Percentiles rank a stretch among this genome's conserved stretches.
These are phyloP conservation scores for Globisporangium abappressorium DNA, from an alignment of 352 stramenopile species.

Conservation along the genomic window DNA sequence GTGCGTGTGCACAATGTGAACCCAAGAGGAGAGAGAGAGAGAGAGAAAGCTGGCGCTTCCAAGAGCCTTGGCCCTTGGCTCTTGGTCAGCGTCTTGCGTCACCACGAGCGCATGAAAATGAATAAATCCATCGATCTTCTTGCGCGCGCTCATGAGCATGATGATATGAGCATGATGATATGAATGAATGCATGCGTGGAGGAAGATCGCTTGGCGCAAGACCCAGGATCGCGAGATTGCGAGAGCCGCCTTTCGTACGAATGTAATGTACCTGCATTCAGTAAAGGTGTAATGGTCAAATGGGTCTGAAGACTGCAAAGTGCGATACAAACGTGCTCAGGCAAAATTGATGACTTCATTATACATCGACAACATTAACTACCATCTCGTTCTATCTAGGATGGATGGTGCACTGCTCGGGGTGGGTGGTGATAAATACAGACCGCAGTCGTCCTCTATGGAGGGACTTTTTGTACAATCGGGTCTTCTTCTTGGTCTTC, in stretches of 20 bases:
- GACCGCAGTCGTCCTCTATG: slow-evolving; percentile 4
- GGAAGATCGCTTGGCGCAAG: background rate
- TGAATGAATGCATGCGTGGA: background rate
- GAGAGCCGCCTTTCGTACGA: background rate
- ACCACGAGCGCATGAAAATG: background rate
- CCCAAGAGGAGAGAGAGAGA: too few species aligned
- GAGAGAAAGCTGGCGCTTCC: too few species aligned
- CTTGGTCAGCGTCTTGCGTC: background rate
- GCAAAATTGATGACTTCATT: slow-evolving; percentile 6
- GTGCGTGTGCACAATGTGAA: too few species aligned
- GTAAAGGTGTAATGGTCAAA: background rate
- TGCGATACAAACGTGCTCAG: background rate
- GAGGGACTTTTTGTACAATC: background rate
- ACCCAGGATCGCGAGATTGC: background rate
- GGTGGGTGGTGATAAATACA: slow-evolving; percentile 13
- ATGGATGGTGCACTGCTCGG: background rate
- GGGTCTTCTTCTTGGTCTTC: slow-evolving; percentile 7
- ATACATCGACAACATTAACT: slow-evolving; percentile 8
- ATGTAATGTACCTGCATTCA: background rate
- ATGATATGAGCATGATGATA: background rate
- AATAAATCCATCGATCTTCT: background rate
- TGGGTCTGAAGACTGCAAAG: background rate
- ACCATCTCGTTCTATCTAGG: slow-evolving; percentile 4
- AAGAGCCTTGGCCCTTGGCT: too few species aligned
- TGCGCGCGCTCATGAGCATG: too few species aligned